Base-by-base conservation (phyloP, 2,329 filamentous ascomycete genomes). In the Metarhizium robertsii region DNA sequence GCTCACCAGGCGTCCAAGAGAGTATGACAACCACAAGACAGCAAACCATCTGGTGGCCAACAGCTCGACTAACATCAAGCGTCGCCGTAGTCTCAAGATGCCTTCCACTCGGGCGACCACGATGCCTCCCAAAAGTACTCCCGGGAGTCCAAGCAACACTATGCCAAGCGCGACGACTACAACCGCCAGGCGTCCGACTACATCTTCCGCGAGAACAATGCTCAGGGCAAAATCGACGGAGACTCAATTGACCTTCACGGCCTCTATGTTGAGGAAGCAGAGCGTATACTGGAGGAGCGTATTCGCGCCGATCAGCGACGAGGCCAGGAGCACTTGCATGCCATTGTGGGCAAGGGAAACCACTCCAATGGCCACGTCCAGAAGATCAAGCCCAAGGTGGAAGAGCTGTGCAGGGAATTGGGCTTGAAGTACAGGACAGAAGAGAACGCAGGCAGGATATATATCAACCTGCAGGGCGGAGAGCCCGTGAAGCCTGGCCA, bases 181-280 rank as follows among this genome's bases (percentile, higher is more conserved):
- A 96, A 96, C 77, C 84, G 82, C 61, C 90, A 96, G 71, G 94
- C 94, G 1, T 90, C 89, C 57, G 89, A 96, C 57, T 95, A 83
- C 71, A 97, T 97, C 68, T 96, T 99, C 76, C 86, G 91, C 45
- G 90, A 92, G 74, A 96, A 96, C 76, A 97, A 97, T 69, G 85
- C 88, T 20, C 71, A 77, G 2, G 88, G 84, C 18, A 84, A 87
- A 58, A 87, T 95, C 10, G 79, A 83, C 16, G 77, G 77, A 45
- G 92, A 97, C 71, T 90, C 88, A 8, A 92, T 99, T 64, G 94
- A 99, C 73, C 78, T 99, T 50, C 94, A 99, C 70, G 94, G 94
- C 2, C 88, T 95, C 67, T 96, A 87, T 65, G 92, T 96, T 57
- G 90, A 96, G 69, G 94, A 97, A 75, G 94, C 94, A 5, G 91